Base-by-base conservation (phyloP, 371 early-diverging fungal genomes). In the Zychaea mexicana region DNA sequence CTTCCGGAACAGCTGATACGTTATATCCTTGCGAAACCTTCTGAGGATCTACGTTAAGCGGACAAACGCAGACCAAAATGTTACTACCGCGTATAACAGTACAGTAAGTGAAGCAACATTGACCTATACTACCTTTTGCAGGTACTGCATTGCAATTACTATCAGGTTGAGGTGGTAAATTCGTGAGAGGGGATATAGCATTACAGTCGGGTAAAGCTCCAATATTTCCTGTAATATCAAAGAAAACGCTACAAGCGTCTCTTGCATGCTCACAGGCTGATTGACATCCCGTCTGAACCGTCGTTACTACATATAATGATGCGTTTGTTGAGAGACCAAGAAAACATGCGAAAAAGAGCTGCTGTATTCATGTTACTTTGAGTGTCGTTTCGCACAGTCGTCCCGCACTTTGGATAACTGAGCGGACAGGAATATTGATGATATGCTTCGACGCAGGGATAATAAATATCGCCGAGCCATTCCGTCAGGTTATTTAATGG, bases 181-280 rank as follows among this genome's bases (percentile, higher is more conserved):
- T 67, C 3, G 72, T 65, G 8, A 59, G 45, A 21, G 74, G 73
- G 1, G 64, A 55, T 2, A 62, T 62, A 24, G 66, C 64, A 17
- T 65, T 71, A 55, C 87, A 87, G 39, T 87, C 57, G 27, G 87
- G 85, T 2, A 84, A 49, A 6, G 62, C 9, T 21, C 52, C n/a
- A 3, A 69, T 57, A 56, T 73, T 64, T 4, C 72, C 71, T 24
- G 74, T 64, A 24, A 67, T 64, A 9, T 52, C 65, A 42, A 87
- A 77, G 13, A 81, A 68, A 0, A 70, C 54, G 31, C 42, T 52
- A 65, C 88, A 88, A 19, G 61, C 39, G 5, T 66, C 26, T 2
- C 60, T 30, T 0, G 73, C 79, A 10, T 61, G 62, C 19, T 80
- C 59, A 58, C 88, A 88, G 17, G 83, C 76, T 4, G 83, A 79